Percentiles rank a stretch among this genome's conserved stretches.
Conservation (phyloP, 2,329 filamentous ascomycete species). For the Fusarium sp. region DNA sequence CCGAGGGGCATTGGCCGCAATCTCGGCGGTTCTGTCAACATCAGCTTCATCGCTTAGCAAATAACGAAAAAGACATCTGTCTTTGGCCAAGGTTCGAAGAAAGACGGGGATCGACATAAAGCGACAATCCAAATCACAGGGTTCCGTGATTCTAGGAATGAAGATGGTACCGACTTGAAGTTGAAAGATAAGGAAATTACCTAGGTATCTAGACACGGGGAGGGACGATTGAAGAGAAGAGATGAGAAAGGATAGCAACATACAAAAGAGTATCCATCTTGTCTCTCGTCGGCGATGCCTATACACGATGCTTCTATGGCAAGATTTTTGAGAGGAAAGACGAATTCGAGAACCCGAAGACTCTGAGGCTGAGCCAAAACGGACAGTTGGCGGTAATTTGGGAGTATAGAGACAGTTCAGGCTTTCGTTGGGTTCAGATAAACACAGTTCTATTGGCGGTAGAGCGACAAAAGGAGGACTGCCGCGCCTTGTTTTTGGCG, state of each 20-base stretch:
- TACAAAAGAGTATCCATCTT: conserved; percentile 72
- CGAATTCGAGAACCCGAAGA: neutral
- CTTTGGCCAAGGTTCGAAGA: neutral
- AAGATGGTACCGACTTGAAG: neutral
- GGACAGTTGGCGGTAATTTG: neutral
- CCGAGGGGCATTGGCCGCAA: conserved; percentile 88
- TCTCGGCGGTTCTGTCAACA: conserved; percentile 79
- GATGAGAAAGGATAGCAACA: conserved; percentile 47
- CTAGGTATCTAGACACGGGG: neutral
- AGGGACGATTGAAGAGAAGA: neutral
- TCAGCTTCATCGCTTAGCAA: conserved; percentile 22
- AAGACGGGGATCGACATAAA: neutral
- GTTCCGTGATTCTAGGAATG: neutral
- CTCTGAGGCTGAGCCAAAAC: neutral
- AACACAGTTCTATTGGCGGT: neutral
- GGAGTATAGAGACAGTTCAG: neutral
- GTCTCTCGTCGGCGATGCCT: conserved; percentile 22
- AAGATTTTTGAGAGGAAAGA: neutral
- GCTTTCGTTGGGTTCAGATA: neutral
- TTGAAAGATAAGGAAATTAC: neutral
- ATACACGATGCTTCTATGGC: neutral
- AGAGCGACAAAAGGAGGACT: neutral
- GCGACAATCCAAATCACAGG: neutral
- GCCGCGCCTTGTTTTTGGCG: neutral
- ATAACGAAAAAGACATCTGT: neutral